Evolutionary conservation across 1,139 yeast species (phyloP).

Genomic region (Suhomyces chickasaworum): DNA sequence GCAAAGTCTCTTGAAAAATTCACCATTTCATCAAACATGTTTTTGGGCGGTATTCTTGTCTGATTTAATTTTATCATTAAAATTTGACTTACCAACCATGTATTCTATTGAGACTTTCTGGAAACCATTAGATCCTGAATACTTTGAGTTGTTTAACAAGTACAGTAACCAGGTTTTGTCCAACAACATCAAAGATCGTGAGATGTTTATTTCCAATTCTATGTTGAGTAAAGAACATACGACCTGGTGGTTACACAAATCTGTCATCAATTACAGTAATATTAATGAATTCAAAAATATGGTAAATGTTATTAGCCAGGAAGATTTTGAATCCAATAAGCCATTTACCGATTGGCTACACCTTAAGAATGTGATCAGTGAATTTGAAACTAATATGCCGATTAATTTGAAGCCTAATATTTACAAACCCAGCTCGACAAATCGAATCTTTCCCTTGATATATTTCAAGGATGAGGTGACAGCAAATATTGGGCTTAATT

Average conservation of each 20-base stretch:
- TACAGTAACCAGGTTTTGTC: conserved; percentile 11
- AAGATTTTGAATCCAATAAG: conserved; percentile 26
- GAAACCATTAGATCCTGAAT: conserved; percentile 36
- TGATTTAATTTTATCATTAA: conserved; percentile 39
- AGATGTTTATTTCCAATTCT: conserved; percentile 7
- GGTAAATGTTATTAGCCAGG: conserved; percentile 28
- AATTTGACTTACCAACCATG: conserved; percentile 34
- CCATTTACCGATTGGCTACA: conserved; percentile 32
- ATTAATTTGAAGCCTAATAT: conserved; percentile 34
- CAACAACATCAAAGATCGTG: conserved; percentile 9
- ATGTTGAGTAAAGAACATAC: conserved; percentile 16
- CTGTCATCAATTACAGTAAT: conserved; percentile 31
- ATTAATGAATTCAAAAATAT: conserved; percentile 34
- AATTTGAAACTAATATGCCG: conserved; percentile 35
- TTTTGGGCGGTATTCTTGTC: conserved; percentile 41
- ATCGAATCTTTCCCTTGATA: conserved; percentile 32
- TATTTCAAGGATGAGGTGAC: conserved; percentile 39
- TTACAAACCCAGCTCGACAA: conserved; percentile 28
- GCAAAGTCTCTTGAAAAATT: conserved; percentile 26
- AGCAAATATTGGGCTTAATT: conserved; percentile 37
- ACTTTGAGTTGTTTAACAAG: conserved; percentile 27
- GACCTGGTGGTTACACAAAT: conserved; percentile 43
- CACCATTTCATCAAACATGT: conserved; percentile 37
- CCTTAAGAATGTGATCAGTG: conserved; percentile 29
- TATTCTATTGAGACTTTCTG: conserved; percentile 35